These are phyloP conservation scores for Psilocybe cyanescens DNA, from an alignment of 768 basidiomycete species.

Conservation along the genomic window DNA sequence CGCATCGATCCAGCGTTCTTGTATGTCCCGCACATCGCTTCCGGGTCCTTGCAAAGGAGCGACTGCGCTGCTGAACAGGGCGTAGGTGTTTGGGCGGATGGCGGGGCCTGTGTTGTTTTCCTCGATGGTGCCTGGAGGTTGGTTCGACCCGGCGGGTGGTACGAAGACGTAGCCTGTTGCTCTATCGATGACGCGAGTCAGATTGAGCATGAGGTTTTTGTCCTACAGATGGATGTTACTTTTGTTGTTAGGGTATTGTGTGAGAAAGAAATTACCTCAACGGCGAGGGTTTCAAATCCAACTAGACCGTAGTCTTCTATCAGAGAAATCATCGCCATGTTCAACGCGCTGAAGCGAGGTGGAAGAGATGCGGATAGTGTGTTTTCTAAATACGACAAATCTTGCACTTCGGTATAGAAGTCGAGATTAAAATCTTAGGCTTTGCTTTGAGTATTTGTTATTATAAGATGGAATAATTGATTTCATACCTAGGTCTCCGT, in stretches of 20 bases:
- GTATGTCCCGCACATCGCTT: constrained; percentile 73
- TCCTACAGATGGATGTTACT: constrained; percentile 52
- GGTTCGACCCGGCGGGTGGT: constrained; percentile 44
- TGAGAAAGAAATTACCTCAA: constrained; percentile 62
- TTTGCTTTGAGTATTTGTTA: constrained; percentile 5
- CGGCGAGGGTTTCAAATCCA: constrained; percentile 95
- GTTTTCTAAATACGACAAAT: constrained; percentile 86
- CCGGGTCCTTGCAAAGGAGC: constrained; percentile 53
- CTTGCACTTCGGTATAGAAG: constrained; percentile 98
- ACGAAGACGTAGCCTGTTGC: constrained; percentile 92
- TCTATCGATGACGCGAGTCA: constrained; percentile 84
- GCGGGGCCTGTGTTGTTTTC: constrained; percentile 39
- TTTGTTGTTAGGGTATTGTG: background rate
- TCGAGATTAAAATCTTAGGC: constrained; percentile 91
- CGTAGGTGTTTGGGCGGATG: constrained; percentile 63
- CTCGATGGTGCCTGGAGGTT: constrained; percentile 40
- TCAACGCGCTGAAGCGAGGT: constrained; percentile 76
- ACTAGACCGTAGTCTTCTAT: constrained; percentile 93
- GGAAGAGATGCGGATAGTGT: constrained; percentile 61
- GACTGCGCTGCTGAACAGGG: constrained; percentile 69
- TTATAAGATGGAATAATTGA: constrained; percentile 1
- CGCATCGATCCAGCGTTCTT: constrained; percentile 94
- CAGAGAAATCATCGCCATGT: constrained; percentile 89
- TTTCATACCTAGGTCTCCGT: constrained; percentile 84
- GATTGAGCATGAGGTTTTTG: constrained; percentile 91